Evolutionary conservation across 2,329 filamentous ascomycete genomes (phyloP), one percentile per base, ranked within the genome.

Genomic region (Leptoxyphium fumago): DNA sequence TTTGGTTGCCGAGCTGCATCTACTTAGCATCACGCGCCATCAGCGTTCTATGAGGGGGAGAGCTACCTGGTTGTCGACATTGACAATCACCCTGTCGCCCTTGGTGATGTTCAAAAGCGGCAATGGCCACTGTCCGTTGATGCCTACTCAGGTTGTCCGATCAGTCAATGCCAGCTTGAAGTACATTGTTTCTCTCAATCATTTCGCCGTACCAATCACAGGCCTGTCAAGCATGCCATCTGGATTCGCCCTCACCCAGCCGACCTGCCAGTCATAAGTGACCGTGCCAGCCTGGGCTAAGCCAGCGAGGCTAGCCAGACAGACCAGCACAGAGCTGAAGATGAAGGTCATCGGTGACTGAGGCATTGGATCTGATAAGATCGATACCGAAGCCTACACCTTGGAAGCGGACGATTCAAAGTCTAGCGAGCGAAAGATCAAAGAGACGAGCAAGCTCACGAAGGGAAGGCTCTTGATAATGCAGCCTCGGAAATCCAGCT

Each of bases 111-210:
- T 75, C 39, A 91, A 75, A 39, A 82, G 61, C 5, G 84, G 84
- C 0, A 84, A 73, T 0, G 84, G 84, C 61, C 83, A 87, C 56
- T 81, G 69, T 30, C 78, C 77, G 55, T 89, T 86, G 62, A 84
- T 80, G 38, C 78, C 32, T 36, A 36, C 13, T 5, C 32, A 26
- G 3, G 21, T 26, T 7, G 21, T 26, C 21, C 7, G 21, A 26
- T 26, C 69, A 29, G 81, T 66, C 10, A 13, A 15, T 13, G 30
- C 29, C 15, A 18, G 10, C 39, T 29, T 2, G 9, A 38, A 38
- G 34, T 6, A 17, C 34, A 38, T 3, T 26, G 7, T 26, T n/a
- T n/a, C n/a, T 26, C 21, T 26, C 21, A 26, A 26, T 26, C 21
- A 26, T 26, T 26, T 13, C 9, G 9, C 32, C 32, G 15, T 36